Conservation (phyloP, 73 alveolate genomes). For the Paramecium sonneborni region DNA sequence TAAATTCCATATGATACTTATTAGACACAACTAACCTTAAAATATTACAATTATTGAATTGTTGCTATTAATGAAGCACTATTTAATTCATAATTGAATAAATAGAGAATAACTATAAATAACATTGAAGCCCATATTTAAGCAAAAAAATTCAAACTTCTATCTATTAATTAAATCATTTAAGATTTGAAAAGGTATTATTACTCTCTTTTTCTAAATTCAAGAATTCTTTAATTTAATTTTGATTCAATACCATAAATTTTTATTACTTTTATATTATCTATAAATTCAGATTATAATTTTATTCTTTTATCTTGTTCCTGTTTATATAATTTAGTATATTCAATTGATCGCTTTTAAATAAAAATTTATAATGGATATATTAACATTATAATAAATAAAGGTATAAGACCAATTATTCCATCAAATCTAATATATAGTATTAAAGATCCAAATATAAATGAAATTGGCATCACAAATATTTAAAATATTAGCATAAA, state of each 20-base stretch:
- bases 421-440: constrained; percentile 8
- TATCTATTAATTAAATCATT: not conserved
- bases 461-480: not conserved
- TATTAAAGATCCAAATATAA: not conserved
- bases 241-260: not conserved
- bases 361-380: not conserved
- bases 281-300: not conserved
- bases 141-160: not conserved
- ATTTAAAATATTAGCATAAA: constrained; percentile 9
- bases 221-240: not conserved
- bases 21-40: not conserved
- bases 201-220: not conserved
- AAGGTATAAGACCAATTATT: not conserved
- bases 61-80: not conserved
- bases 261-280: not conserved
- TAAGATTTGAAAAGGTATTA: not conserved
- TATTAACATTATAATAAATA: not conserved
- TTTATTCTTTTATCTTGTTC: not conserved
- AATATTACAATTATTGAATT: not conserved
- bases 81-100: not conserved
- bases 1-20: constrained; percentile 10
- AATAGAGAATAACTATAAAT: not conserved
- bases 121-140: not conserved
- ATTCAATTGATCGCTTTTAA: not conserved
- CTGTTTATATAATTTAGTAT: not conserved